Evolutionary conservation across 1,284 basidiomycete genomes (phyloP).

Genomic region (Cryptococcus deneoformans): DNA sequence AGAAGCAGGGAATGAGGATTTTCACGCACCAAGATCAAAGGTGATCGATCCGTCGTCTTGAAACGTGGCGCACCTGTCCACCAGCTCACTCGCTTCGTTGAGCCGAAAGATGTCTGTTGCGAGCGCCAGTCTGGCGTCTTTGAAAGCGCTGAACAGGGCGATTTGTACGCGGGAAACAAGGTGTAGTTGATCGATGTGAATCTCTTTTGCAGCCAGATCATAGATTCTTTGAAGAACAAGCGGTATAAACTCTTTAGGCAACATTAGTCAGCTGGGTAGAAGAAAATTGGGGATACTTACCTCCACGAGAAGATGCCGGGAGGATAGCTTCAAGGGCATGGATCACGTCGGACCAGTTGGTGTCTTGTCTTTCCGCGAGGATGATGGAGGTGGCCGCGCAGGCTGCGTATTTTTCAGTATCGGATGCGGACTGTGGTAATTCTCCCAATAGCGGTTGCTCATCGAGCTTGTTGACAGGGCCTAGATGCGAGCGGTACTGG

Average conservation of each 20-base stretch:
- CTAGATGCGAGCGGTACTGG: slow-evolving; percentile 5
- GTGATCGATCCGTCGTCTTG: slow-evolving; percentile 13
- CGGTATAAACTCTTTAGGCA: background rate
- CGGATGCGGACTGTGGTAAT: background rate
- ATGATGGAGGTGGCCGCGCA: slow-evolving; percentile 23
- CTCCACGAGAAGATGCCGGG: background rate
- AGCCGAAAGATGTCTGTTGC: slow-evolving; percentile 32
- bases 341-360: slow-evolving; percentile 35
- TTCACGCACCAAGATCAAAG: slow-evolving; percentile 35
- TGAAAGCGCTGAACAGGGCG: slow-evolving; percentile 25
- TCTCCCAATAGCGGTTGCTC: background rate
- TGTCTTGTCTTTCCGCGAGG: slow-evolving; percentile 27
- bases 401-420: slow-evolving; percentile 6
- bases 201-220: slow-evolving; percentile 3
- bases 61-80: slow-evolving; percentile 23
- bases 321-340: slow-evolving; percentile 13
- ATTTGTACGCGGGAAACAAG: slow-evolving; percentile 30
- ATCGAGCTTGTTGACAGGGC: slow-evolving; percentile 13
- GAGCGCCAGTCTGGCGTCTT: slow-evolving; percentile 19
- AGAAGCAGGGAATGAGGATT: no score
- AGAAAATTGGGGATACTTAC: background rate
- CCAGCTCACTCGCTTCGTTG: slow-evolving; percentile 29
- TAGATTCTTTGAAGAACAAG: background rate
- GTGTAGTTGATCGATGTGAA: slow-evolving; percentile 11
- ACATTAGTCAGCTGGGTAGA: background rate